Evolutionary conservation across 2,329 filamentous ascomycete genomes (phyloP), one percentile per base, ranked within the genome.

Genomic region (Pestalotiopsis sp.): DNA sequence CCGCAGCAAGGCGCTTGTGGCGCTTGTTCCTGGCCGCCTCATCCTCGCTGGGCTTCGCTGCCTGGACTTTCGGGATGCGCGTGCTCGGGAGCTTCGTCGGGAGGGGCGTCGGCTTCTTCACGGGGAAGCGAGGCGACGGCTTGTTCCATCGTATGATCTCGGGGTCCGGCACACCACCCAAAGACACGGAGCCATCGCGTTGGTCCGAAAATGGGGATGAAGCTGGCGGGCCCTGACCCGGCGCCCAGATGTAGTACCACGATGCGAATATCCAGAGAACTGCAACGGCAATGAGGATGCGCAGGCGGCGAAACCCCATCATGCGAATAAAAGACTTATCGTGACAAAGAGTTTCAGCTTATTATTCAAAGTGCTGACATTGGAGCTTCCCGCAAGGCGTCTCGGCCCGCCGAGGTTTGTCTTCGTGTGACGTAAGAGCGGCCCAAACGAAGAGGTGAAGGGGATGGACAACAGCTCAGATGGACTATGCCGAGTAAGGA

Each of bases 41-140:
- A 64, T 79, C 79, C 58, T 86, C 82, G 1, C 83, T 80, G 73
- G 91, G 89, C 64, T 71, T 72, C 68, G 81, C 71, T 62, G 81
- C 81, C 74, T 85, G 91, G 68, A 94, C 86, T 72, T 81, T 85
- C 1, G 90, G 91, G 26, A 93, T 85, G 5, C 80, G 71, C 71
- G 83, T 85, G 2, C 86, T 78, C 39, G 76, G 75, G 9, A 67
- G 74, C 35, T 75, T 76, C 56, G 76, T 76, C 7, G 83, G 83
- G 64, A 85, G 75, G 66, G 72, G 48, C 57, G 72, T 73, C 56
- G 78, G 70, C 2, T 68, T 75, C 30, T 74, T 68, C 40, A 81
- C 77, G 3, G 76, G 78, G 69, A 81, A 77, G 11, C 74, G 75
- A 38, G 77, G 74, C 0, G 80, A 77, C 24, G 75, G 76, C 71